Conservation (phyloP, 164 flowering plant species). For the Hamamelis virginiana region DNA sequence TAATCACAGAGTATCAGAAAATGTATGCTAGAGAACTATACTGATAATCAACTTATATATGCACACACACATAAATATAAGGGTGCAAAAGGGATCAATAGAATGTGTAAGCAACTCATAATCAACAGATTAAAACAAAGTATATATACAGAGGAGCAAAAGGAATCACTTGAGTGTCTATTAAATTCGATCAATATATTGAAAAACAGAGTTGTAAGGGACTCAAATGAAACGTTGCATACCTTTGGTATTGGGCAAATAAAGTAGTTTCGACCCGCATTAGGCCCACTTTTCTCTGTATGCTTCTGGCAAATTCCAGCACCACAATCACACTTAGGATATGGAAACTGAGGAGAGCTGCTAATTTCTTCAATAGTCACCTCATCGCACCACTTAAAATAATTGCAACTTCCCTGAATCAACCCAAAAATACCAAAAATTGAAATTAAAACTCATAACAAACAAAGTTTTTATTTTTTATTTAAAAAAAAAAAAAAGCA, state of each 20-base stretch:
- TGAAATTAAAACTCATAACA: neutral
- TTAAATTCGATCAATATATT: neutral
- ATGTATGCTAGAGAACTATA: too few relatives aligned
- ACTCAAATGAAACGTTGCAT: neutral
- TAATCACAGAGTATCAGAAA: too few relatives aligned
- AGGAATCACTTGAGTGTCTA: neutral
- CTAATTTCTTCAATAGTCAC: neutral
- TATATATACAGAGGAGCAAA: neutral
- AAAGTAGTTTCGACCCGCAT: conserved; percentile 33
- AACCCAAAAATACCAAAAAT: neutral
- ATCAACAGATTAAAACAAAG: too few relatives aligned
- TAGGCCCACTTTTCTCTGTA: conserved; percentile 4
- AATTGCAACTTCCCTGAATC: conserved; percentile 16
- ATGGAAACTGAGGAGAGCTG: conserved; percentile 3
- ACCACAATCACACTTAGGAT: conserved; percentile 34
- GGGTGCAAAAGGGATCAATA: too few relatives aligned
- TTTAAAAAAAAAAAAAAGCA: neutral
- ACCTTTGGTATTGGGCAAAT: conserved; percentile 45
- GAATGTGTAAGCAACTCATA: too few relatives aligned
- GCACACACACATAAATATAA: too few relatives aligned
- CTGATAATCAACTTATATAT: too few relatives aligned
- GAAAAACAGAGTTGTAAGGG: neutral
- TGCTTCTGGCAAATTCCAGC: conserved; percentile 25
- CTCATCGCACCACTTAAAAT: conserved; percentile 43
- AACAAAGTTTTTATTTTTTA: too few relatives aligned